Conservation (phyloP, 371 early-diverging fungal genomes). For the Rhizomucor pusillus region DNA sequence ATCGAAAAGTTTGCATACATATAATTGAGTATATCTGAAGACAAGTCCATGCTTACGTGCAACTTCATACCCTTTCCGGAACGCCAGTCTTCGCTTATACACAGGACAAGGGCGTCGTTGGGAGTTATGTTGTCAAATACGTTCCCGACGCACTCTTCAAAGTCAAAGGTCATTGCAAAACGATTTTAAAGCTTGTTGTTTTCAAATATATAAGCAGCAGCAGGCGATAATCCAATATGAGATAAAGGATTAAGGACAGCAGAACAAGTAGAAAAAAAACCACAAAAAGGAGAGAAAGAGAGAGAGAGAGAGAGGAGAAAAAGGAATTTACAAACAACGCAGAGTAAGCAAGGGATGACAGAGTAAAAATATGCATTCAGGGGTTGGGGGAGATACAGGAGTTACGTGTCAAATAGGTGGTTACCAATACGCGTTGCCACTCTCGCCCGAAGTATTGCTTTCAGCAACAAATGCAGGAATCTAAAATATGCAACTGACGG, state of each 20-base stretch:
- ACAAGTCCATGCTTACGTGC: background rate
- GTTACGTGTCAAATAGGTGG: too few species aligned
- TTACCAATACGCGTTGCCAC: too few species aligned
- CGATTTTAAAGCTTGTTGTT: background rate
- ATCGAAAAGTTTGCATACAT: background rate
- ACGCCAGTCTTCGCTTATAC: constrained; percentile 31
- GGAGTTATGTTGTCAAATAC: constrained; percentile 21
- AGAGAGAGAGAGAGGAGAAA: constrained; percentile 6
- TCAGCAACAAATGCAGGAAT: too few species aligned
- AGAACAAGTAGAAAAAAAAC: constrained; percentile 6
- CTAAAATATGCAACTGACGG: too few species aligned
- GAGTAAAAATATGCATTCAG: background rate
- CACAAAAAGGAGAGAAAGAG: constrained; percentile 6
- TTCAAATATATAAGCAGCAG: background rate
- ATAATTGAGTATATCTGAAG: background rate
- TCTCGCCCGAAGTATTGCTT: too few species aligned
- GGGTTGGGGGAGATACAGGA: background rate
- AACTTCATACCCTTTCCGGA: constrained; percentile 22
- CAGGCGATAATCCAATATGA: background rate
- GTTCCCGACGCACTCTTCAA: constrained; percentile 32
- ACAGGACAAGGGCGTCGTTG: constrained; percentile 23
- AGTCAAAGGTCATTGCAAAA: constrained; percentile 34
- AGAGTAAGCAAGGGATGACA: constrained; percentile 1
- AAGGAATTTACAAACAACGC: background rate
- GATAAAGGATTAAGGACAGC: background rate